Conservation (phyloP, 495 filamentous ascomycete genomes). For the Venustampulla echinocandica region DNA sequence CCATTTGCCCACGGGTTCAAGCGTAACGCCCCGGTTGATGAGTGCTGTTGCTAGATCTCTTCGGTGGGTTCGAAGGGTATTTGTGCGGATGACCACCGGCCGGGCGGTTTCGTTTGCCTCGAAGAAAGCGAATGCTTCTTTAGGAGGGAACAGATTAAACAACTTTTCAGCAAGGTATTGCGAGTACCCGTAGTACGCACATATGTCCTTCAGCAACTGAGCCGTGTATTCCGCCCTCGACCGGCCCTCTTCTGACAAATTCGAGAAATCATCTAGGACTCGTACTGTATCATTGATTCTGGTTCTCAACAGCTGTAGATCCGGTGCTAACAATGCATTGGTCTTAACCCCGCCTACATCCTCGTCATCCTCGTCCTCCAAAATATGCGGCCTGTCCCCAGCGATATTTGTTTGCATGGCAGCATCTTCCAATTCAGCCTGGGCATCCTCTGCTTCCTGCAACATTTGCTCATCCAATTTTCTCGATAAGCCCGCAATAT, state of each 20-base stretch:
- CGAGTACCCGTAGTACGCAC: slow-evolving; percentile 87
- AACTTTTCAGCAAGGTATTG: slow-evolving; percentile 79
- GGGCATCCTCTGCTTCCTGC: slow-evolving; percentile 65
- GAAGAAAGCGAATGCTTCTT: slow-evolving; percentile 96
- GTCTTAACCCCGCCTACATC: slow-evolving; percentile 39
- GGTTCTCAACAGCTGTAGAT: slow-evolving; percentile 80
- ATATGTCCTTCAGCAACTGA: slow-evolving; percentile 84
- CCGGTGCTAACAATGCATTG: slow-evolving; percentile 59
- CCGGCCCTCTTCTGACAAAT: slow-evolving; percentile 63
- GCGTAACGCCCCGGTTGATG: slow-evolving; percentile 92
- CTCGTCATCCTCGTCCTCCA: slow-evolving; percentile 47
- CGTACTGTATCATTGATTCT: slow-evolving; percentile 91
- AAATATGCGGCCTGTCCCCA: slow-evolving; percentile 64
- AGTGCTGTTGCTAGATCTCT: slow-evolving; percentile 86
- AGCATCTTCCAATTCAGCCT: slow-evolving; percentile 74
- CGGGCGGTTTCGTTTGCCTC: slow-evolving; percentile 93
- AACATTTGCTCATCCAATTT: slow-evolving; percentile 66
- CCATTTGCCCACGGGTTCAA: slow-evolving; percentile 98
- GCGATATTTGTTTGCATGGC: slow-evolving; percentile 92
- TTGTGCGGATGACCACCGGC: slow-evolving; percentile 82
- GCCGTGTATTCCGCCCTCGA: slow-evolving; percentile 80
- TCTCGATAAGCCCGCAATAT: slow-evolving; percentile 83
- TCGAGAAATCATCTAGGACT: slow-evolving; percentile 78
- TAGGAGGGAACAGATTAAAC: slow-evolving; percentile 80
- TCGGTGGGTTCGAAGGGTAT: slow-evolving; percentile 87